These are phyloP conservation scores for Phytophthora palmivora DNA, from an alignment of 352 stramenopile genomes.

Conservation along the genomic window DNA sequence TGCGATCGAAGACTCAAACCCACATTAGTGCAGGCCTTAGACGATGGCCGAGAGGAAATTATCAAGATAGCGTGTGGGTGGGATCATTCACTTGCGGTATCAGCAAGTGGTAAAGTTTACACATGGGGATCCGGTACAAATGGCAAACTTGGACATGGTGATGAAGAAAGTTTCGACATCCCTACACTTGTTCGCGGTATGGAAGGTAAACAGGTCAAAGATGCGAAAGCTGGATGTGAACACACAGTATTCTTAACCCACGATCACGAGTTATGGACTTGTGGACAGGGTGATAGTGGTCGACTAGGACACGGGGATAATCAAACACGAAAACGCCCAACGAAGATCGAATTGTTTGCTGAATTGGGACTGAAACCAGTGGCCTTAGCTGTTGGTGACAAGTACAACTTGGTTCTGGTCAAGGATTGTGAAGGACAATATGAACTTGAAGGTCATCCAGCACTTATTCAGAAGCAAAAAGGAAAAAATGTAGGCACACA, in stretches of 20 bases:
- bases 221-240: slow-evolving; percentile 84
- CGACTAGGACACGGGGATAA: slow-evolving; percentile 78
- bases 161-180: slow-evolving; percentile 80
- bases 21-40: slow-evolving; percentile 54
- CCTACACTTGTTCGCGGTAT: slow-evolving; percentile 63
- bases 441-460: not conserved
- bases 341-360: slow-evolving; percentile 61
- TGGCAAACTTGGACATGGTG: slow-evolving; percentile 82
- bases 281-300: slow-evolving; percentile 82
- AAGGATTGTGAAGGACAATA: slow-evolving; percentile 38
- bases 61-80: slow-evolving; percentile 75
- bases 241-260: slow-evolving; percentile 74
- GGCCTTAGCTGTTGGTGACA: slow-evolving; percentile 85
- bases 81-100: slow-evolving; percentile 86
- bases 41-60: slow-evolving; percentile 67
- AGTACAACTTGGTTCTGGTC: slow-evolving; percentile 87
- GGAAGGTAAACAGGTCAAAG: slow-evolving; percentile 55
- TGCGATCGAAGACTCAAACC: slow-evolving; percentile 72
- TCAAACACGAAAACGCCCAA: slow-evolving; percentile 65
- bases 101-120: slow-evolving; percentile 60
- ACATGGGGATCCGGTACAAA: slow-evolving; percentile 86
- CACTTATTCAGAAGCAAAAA: slow-evolving; percentile 1
- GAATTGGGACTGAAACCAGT: slow-evolving; percentile 61
- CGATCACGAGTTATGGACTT: slow-evolving; percentile 78
- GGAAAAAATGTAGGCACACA: not conserved